These are phyloP conservation scores for Zygnema circumcarinatum DNA, from an alignment of 139 green algal species.

Conservation along the genomic window DNA sequence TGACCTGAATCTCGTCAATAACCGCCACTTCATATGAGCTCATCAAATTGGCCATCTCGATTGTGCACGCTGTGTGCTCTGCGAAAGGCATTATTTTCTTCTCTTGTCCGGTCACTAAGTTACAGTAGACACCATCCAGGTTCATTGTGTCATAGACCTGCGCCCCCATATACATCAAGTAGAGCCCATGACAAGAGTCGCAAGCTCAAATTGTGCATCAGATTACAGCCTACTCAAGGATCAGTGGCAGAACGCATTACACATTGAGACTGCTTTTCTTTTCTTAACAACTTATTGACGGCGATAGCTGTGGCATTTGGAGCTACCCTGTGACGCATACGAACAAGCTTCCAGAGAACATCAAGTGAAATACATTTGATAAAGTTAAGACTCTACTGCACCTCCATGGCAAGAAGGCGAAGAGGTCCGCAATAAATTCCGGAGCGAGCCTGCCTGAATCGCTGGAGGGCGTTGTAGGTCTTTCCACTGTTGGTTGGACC, in stretches of 20 bases:
- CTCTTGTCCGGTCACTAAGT: conserved; percentile 88
- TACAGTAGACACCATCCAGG: conserved; percentile 64
- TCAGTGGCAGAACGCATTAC: too few species aligned
- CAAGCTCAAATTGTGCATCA: too few species aligned
- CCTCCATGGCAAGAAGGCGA: conserved; percentile 92
- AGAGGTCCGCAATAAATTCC: conserved; percentile 95
- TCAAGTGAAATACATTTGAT: too few species aligned
- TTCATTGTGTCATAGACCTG: conserved; percentile 65
- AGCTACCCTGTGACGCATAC: background rate
- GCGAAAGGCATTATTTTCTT: conserved; percentile 74
- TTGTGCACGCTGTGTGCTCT: conserved; percentile 87
- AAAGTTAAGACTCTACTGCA: conserved; percentile 63
- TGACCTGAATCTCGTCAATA: conserved; percentile 95
- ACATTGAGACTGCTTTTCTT: too few species aligned
- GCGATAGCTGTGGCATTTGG: background rate
- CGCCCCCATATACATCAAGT: conserved; percentile 34
- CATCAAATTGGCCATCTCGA: conserved; percentile 87
- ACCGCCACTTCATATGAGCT: conserved; percentile 85
- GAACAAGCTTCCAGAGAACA: background rate
- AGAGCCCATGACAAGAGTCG: background rate
- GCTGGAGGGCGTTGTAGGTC: conserved; percentile 84
- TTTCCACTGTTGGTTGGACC: conserved; percentile 98
- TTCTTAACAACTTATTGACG: too few species aligned
- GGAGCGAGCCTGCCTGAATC: conserved; percentile 47
- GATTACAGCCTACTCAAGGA: too few species aligned